Percentiles rank a stretch among this genome's conserved stretches.
Conservation (phyloP, 352 stramenopile genomes). For the Pythium apleroticum region DNA sequence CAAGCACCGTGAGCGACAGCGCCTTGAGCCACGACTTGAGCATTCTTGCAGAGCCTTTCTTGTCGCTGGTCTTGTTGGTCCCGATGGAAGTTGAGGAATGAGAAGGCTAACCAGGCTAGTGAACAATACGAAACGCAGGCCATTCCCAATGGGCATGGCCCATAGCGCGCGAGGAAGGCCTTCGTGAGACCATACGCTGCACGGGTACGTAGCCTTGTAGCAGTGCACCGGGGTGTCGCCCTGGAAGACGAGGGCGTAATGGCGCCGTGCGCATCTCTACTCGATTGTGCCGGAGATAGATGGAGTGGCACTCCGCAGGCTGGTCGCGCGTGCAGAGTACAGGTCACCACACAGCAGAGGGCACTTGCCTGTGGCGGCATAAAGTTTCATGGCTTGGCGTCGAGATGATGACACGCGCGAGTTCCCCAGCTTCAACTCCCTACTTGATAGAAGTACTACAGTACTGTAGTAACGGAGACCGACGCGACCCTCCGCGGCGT, state of each 20-base stretch:
- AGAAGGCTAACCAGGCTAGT: not conserved
- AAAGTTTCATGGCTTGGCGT: not conserved
- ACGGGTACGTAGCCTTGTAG: not conserved
- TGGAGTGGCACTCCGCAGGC: too few species aligned
- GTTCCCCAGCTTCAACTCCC: not conserved
- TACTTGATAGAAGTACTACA: too few species aligned
- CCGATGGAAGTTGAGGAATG: constrained; percentile 28
- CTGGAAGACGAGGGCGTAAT: not conserved
- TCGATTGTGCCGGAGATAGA: not conserved
- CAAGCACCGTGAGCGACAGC: constrained; percentile 33
- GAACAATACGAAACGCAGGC: too few species aligned
- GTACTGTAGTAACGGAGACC: not conserved
- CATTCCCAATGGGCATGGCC: too few species aligned
- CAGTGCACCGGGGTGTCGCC: not conserved
- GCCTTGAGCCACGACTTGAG: constrained; percentile 37
- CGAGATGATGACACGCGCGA: not conserved
- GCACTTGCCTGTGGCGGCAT: not conserved
- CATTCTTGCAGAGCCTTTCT: constrained; percentile 17
- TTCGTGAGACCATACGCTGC: not conserved
- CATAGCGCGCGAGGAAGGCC: too few species aligned
- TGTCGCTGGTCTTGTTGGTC: constrained; percentile 5
- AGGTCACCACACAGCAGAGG: too few species aligned
- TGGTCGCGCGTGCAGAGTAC: too few species aligned
- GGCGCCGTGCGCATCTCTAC: not conserved
- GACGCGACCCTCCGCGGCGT: not conserved